Evolutionary conservation across 352 stramenopile species (phyloP), one percentile per base, ranked within the genome.

Genomic region (Hyaloperonospora arabidopsidis): DNA sequence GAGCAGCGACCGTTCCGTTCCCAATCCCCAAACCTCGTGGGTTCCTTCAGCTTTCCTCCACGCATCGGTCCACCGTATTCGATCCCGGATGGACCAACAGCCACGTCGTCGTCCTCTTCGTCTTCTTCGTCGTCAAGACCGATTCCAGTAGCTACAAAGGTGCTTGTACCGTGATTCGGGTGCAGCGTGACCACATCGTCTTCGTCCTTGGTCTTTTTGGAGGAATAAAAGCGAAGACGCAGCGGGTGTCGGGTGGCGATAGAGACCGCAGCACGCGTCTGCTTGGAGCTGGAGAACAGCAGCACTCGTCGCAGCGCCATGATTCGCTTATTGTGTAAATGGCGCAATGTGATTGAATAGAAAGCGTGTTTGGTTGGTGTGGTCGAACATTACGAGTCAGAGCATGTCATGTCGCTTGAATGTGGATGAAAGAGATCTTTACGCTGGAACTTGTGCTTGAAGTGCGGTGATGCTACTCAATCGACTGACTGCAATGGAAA

Each of bases 1-100:
- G 84, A 95, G 72, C 93, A 98, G 13, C 95, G 78, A 17, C 96
- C 96, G 61, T 98, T 98, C 54, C 95, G 87, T 73, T 98, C 96
- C 96, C 96, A 98, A 72, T 98, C 96, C 41, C 96, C 96, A 70
- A 96, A 98, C 29, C 96, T 79, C 43, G 96, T 98, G 19, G 96
- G 96, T 67, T 98, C 96, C 47, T 89, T 85, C 38, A 97, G 79
- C 63, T 87, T 81, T 47, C 96, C 96, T 39, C 96, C 94, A 48
- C 91, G 75, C 54, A 82, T 86, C 3, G 96, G 96, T 2, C 96
- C 96, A 54, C 95, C 95, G 67, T 95, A 98, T 74, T 98, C 96
- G 5, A 62, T 64, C 18, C 87, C 84, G 22, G 77, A 72, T 5
- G 94, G 90, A 12, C 95, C 92, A 5, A 92, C 65, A 17, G 92